A percentile compares a stretch with the other conserved stretches of the same genome.
Evolutionary conservation across 106 monocot genomes (phyloP).

Genomic region (Apostasia shenzhenica): DNA sequence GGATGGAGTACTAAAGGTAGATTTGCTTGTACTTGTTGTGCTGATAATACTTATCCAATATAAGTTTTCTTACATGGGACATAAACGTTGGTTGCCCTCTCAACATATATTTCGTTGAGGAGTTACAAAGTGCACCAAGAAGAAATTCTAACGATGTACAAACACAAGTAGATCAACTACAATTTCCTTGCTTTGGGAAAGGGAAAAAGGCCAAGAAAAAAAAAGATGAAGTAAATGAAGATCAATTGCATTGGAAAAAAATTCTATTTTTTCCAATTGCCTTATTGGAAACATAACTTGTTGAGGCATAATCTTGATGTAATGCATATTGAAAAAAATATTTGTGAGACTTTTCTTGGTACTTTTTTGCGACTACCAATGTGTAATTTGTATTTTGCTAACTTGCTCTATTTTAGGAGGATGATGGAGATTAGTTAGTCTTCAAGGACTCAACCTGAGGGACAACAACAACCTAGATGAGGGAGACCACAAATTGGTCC

Average conservation of each 20-base stretch:
- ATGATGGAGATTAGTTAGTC: too few species aligned
- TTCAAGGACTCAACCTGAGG: too few species aligned
- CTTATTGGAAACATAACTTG: neutral
- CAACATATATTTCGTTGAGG: neutral
- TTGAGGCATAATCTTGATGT: conserved; percentile 17
- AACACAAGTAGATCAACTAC: neutral
- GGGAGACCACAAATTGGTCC: too few species aligned
- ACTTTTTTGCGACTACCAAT: neutral
- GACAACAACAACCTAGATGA: too few species aligned
- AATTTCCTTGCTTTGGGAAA: neutral
- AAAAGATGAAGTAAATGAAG: neutral
- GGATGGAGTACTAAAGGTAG: neutral
- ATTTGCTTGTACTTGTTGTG: neutral
- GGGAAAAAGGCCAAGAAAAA: neutral
- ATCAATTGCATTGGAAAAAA: neutral
- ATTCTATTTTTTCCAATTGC: neutral
- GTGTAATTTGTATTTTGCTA: too few species aligned
- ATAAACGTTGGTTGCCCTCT: neutral
- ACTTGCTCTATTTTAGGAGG: too few species aligned
- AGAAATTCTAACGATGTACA: neutral
- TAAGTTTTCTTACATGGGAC: neutral
- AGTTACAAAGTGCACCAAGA: neutral
- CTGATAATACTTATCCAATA: too few species aligned
- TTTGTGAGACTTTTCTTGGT: conserved; percentile 2
- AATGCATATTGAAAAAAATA: conserved; percentile 18